Evolutionary conservation across 176 grass and related monocot species (phyloP).

Genomic region (Themeda triandra): DNA sequence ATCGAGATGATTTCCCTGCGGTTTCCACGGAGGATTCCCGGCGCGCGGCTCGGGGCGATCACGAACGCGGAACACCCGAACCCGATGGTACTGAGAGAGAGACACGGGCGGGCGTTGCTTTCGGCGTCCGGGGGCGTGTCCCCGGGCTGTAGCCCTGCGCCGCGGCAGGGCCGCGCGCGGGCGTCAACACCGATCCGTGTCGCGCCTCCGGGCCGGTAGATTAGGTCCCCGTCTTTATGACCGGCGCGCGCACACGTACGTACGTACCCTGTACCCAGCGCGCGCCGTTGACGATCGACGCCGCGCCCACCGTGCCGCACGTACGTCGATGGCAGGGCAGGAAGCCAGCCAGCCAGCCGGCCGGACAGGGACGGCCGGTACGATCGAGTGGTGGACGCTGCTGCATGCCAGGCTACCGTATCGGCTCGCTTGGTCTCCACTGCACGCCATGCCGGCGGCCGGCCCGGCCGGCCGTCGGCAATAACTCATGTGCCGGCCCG

Average conservation of each 20-base stretch:
- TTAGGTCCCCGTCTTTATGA: conserved; percentile 17
- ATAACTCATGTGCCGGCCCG: neutral
- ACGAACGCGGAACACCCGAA: too few relatives aligned
- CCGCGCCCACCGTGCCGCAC: too few relatives aligned
- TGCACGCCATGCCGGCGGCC: conserved; percentile 16
- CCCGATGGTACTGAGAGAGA: too few relatives aligned
- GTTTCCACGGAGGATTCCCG: too few relatives aligned
- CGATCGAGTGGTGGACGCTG: neutral
- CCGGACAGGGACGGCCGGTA: neutral
- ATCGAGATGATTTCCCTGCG: too few relatives aligned
- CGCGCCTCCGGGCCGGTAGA: neutral
- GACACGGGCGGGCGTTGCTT: neutral
- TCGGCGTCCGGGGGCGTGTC: conserved; percentile 16
- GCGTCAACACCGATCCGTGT: conserved; percentile 17
- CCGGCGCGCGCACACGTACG: neutral
- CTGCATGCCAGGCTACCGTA: neutral
- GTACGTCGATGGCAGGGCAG: neutral
- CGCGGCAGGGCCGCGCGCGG: conserved; percentile 16
- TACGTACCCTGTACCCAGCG: neutral
- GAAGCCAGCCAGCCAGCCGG: neutral
- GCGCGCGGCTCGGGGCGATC: too few relatives aligned
- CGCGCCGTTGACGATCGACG: neutral
- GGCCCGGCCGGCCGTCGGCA: neutral
- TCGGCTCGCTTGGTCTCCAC: neutral
- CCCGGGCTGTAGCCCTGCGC: conserved; percentile 13